Conservation (phyloP, 805 yeast genomes). For the Kodamaea kaohsiungensis region DNA sequence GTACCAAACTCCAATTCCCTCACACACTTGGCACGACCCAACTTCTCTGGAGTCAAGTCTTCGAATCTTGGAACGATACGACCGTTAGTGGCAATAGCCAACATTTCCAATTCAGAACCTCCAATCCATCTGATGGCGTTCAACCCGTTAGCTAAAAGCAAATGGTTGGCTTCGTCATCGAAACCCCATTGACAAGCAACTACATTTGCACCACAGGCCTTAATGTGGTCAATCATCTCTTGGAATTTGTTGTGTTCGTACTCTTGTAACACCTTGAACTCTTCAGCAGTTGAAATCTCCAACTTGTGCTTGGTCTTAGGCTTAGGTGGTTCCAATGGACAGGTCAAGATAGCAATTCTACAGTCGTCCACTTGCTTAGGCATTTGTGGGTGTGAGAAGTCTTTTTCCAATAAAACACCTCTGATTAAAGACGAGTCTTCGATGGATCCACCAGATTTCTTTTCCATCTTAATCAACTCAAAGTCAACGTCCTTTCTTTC, state of each 20-base stretch:
- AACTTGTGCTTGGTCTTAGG: constrained; percentile 98
- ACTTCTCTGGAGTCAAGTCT: constrained; percentile 76
- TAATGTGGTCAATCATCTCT: constrained; percentile 86
- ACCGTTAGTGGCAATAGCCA: constrained; percentile 97
- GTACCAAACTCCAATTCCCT: constrained; percentile 94
- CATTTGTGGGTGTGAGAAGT: constrained; percentile 98
- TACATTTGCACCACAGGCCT: constrained; percentile 89
- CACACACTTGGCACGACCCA: constrained; percentile 85
- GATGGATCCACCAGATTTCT: constrained; percentile 92
- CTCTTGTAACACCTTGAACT: constrained; percentile 83
- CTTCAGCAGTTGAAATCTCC: constrained; percentile 91
- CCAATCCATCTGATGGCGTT: constrained; percentile 99
- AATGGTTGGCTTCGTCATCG: constrained; percentile 97
- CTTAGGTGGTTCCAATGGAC: constrained; percentile 99
- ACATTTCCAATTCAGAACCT: constrained; percentile 91
- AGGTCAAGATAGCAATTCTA: constrained; percentile 90
- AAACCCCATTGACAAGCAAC: constrained; percentile 99
- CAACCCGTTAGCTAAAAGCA: constrained; percentile 79
- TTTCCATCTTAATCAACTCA: constrained; percentile 92
- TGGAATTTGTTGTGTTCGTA: constrained; percentile 90
- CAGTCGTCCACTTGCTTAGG: constrained; percentile 77
- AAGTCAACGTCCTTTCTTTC: constrained; percentile 95
- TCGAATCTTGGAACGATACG: constrained; percentile 97
- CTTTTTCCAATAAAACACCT: constrained; percentile 95
- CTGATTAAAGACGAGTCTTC: constrained; percentile 81